Evolutionary conservation across 2,329 filamentous ascomycete genomes (phyloP).

Genomic region (Neopestalotiopsis rosae): DNA sequence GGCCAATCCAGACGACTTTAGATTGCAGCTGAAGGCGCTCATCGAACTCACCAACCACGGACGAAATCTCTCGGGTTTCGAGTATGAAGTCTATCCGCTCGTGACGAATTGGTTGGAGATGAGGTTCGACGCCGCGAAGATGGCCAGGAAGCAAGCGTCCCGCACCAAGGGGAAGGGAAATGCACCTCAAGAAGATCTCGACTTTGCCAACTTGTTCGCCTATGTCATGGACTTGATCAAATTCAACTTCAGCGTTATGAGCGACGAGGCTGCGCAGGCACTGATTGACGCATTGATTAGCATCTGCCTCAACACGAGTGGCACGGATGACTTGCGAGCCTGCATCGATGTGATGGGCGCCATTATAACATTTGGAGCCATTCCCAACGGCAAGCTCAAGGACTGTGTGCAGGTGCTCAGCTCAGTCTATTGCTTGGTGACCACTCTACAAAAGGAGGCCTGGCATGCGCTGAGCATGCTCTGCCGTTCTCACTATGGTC

Average conservation of each 20-base stretch:
- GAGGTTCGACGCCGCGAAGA: conserved; percentile 58
- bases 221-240: conserved; percentile 74
- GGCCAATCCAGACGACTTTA: conserved; percentile 66
- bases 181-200: conserved; percentile 60
- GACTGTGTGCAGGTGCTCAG: conserved; percentile 74
- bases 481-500: conserved; percentile 75
- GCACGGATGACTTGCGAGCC: conserved; percentile 67
- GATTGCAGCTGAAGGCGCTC: conserved; percentile 68
- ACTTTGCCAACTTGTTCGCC: conserved; percentile 67
- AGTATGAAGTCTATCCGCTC: conserved; percentile 69
- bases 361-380: conserved; percentile 73
- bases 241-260: conserved; percentile 74
- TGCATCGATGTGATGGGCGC: conserved; percentile 73
- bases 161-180: conserved; percentile 48
- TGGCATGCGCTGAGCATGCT: conserved; percentile 76
- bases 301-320: conserved; percentile 72
- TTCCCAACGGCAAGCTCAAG: conserved; percentile 67
- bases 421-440: conserved; percentile 72
- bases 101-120: conserved; percentile 65
- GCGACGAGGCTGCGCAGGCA: conserved; percentile 63
- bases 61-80: conserved; percentile 68
- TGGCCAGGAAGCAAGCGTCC: conserved; percentile 54
- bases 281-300: conserved; percentile 67
- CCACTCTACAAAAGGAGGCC: conserved; percentile 63
- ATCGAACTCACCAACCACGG: conserved; percentile 66